Percentiles rank a stretch among this genome's conserved stretches.
Conservation (phyloP, 2,329 filamentous ascomycete species). For the Mollisiaceae sp. region DNA sequence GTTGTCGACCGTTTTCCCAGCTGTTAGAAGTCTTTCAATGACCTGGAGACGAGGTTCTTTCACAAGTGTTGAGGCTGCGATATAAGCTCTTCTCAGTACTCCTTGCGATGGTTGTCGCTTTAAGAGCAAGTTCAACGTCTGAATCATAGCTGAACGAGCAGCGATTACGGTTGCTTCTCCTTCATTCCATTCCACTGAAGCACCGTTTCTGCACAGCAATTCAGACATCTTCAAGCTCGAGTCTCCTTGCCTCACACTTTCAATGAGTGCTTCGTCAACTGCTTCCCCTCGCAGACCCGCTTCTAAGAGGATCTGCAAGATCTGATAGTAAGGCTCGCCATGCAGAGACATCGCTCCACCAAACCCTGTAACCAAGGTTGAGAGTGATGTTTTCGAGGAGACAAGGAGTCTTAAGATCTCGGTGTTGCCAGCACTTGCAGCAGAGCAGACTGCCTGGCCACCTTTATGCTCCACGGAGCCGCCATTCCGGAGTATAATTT, state of each 20-base stretch:
- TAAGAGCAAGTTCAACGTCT: conserved; percentile 23
- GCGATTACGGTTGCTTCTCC: conserved; percentile 26
- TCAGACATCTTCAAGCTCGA: conserved; percentile 15
- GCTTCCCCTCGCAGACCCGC: conserved; percentile 26
- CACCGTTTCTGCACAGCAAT: conserved; percentile 20
- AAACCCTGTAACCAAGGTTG: conserved; percentile 24
- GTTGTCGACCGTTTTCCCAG: conserved; percentile 28
- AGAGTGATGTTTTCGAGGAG: conserved; percentile 14
- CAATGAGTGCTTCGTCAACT: conserved; percentile 24
- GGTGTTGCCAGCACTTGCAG: conserved; percentile 22
- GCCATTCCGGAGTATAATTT: conserved; percentile 22
- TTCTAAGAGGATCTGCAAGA: conserved; percentile 22
- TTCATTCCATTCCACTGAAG: conserved; percentile 28
- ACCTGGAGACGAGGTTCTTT: conserved; percentile 20
- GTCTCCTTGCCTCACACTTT: conserved; percentile 26
- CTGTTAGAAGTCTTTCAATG: conserved; percentile 23
- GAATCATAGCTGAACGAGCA: conserved; percentile 16
- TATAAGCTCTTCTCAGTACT: conserved; percentile 23
- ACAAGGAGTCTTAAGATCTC: conserved; percentile 23
- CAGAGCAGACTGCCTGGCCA: conserved; percentile 20
- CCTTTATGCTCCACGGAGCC: conserved; percentile 24
- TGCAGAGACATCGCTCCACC: conserved; percentile 21
- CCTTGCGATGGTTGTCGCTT: conserved; percentile 12
- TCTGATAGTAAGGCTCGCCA: conserved; percentile 17
- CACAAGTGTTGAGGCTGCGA: conserved; percentile 13